Percentiles rank a stretch among this genome's conserved stretches.
phyloP scores from a whole-genome alignment of 352 stramenopile genomes.

The Salisapilia sapeloensis region DNA sequence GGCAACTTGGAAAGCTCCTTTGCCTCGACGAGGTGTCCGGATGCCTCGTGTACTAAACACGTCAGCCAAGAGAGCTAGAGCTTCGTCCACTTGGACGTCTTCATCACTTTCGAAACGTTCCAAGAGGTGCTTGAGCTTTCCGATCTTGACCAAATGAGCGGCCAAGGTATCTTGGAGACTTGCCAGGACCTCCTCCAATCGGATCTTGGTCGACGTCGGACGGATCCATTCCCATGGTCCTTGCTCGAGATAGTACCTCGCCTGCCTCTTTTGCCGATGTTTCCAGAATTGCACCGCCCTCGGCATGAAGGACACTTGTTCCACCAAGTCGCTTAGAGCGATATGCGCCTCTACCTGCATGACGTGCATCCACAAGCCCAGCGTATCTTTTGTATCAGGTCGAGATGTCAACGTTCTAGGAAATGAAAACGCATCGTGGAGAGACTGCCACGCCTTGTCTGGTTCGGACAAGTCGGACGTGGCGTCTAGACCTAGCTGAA shows the following conservation, averaged over 20 bases:
- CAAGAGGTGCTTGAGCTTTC: constrained; percentile 43
- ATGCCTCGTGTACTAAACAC: constrained; percentile 48
- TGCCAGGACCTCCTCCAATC: constrained; percentile 31
- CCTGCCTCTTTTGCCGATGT: constrained; percentile 15
- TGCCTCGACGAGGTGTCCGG: constrained; percentile 25
- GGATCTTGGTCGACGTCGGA: constrained; percentile 19
- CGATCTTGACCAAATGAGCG: constrained; percentile 57
- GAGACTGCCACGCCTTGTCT: too few relatives aligned
- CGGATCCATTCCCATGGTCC: constrained; percentile 48
- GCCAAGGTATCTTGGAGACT: constrained; percentile 54
- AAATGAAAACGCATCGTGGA: too few relatives aligned
- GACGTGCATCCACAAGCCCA: constrained; percentile 54
- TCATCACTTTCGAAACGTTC: constrained; percentile 15
- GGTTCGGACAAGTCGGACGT: too few relatives aligned
- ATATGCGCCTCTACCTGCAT: constrained; percentile 35
- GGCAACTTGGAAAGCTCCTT: constrained; percentile 30
- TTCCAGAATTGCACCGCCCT: constrained; percentile 55
- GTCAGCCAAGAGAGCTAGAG: constrained; percentile 22
- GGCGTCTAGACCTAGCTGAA: too few relatives aligned
- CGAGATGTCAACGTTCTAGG: too few relatives aligned
- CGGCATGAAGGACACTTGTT: constrained; percentile 55
- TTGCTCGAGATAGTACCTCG: constrained; percentile 28
- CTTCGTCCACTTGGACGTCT: constrained; percentile 19
- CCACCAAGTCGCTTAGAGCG: constrained; percentile 37
- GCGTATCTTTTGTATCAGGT: too few relatives aligned